Conservation (phyloP, 164 flowering plant species). For the Buxus sempervirens region DNA sequence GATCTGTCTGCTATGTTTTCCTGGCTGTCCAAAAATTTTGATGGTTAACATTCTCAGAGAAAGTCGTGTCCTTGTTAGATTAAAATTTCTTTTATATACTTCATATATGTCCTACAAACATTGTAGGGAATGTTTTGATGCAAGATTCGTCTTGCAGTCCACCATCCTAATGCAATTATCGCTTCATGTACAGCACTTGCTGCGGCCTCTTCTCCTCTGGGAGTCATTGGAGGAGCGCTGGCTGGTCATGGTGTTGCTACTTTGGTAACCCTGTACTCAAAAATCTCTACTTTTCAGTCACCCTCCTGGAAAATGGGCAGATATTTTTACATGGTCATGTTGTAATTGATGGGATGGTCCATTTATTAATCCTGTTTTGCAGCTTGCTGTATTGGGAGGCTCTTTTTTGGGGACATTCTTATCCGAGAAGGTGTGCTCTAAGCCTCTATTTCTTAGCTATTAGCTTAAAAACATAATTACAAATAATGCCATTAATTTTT, state of each 20-base stretch:
- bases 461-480: neutral
- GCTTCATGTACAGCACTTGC: conserved; percentile 70
- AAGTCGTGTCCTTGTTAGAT: neutral
- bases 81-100: neutral
- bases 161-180: neutral
- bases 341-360: neutral
- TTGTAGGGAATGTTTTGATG: neutral
- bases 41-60: neutral
- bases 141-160: conserved; percentile 4
- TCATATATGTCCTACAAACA: neutral
- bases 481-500: neutral
- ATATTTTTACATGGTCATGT: neutral
- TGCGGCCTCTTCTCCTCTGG: conserved; percentile 98
- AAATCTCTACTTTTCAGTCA: neutral
- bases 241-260: conserved; percentile 97
- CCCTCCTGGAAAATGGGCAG: neutral
- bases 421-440: conserved; percentile 76
- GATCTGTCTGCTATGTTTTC: neutral
- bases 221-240: conserved; percentile 90
- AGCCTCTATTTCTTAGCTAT: neutral
- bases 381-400: conserved; percentile 97
- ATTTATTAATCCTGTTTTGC: conserved; percentile 21
- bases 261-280: conserved; percentile 47
- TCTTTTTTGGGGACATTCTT: conserved; percentile 87
- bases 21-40: neutral